A percentile compares a stretch with the other conserved stretches of the same genome.
Conservation (phyloP, 2,329 filamentous ascomycete genomes). For the Dactylellina parvicollis region DNA sequence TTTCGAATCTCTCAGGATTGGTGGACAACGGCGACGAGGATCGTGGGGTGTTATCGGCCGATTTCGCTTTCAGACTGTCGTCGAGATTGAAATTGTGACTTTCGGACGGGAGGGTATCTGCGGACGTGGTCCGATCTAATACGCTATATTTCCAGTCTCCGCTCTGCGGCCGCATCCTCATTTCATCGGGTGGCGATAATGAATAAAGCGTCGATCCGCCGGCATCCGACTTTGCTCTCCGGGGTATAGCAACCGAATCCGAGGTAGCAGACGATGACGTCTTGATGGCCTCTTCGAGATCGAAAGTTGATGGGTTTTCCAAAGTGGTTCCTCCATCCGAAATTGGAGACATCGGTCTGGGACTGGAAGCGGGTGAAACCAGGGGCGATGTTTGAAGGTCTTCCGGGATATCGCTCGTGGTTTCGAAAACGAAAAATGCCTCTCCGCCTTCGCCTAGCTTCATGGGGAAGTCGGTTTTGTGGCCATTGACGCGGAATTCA, state of each 20-base stretch:
- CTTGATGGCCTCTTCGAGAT: constrained; percentile 60
- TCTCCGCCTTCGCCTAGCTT: constrained; percentile 97
- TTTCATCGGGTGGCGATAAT: constrained; percentile 60
- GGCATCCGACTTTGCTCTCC: constrained; percentile 64
- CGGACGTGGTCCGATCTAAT: constrained; percentile 67
- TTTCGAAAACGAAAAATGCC: constrained; percentile 99
- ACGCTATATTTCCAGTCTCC: constrained; percentile 58
- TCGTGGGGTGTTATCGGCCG: constrained; percentile 61
- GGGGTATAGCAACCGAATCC: constrained; percentile 50
- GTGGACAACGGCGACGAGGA: constrained; percentile 77
- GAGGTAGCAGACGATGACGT: constrained; percentile 57
- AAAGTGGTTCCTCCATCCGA: constrained; percentile 59
- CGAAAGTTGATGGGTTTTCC: constrained; percentile 64
- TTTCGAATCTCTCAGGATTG: constrained; percentile 77
- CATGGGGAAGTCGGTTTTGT: constrained; percentile 94
- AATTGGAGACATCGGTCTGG: constrained; percentile 62
- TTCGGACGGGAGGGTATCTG: constrained; percentile 64
- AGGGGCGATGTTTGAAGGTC: constrained; percentile 93
- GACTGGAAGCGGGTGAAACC: constrained; percentile 87
- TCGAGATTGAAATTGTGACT: constrained; percentile 60
- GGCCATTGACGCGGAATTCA: constrained; percentile 93
- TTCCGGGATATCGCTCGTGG: constrained; percentile 87
- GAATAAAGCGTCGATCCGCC: constrained; percentile 63
- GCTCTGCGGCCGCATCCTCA: constrained; percentile 58
- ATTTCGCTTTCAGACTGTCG: constrained; percentile 52